phyloP scores from a whole-genome alignment of 2,329 filamentous ascomycete species.

The Penicillium sp. region DNA sequence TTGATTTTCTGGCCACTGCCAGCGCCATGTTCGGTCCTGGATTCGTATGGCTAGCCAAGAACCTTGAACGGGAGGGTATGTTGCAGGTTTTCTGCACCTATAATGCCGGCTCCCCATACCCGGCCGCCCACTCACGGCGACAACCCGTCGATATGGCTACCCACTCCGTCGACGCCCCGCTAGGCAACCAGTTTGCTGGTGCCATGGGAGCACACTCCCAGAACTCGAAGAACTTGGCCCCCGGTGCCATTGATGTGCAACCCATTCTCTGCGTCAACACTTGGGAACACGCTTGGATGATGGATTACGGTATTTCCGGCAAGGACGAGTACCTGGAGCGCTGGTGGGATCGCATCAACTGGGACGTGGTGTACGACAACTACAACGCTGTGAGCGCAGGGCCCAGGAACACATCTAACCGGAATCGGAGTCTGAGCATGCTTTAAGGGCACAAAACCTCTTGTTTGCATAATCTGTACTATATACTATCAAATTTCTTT shows the following conservation, averaged over 20 bases:
- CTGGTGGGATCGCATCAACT: constrained; percentile 89
- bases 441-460: constrained; percentile 17
- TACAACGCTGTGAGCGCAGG: constrained; percentile 32
- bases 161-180: constrained; percentile 29
- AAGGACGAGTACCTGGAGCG: constrained; percentile 69
- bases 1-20: constrained; percentile 74
- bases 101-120: constrained; percentile 81
- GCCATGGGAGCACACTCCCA: constrained; percentile 32
- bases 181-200: constrained; percentile 35
- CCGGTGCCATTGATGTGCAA: constrained; percentile 50
- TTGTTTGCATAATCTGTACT: constrained; percentile 24
- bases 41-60: constrained; percentile 88
- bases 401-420: constrained; percentile 16
- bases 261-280: constrained; percentile 89
- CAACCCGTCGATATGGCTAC: constrained; percentile 49
- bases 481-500: constrained; percentile 23
- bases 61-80: constrained; percentile 42
- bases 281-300: constrained; percentile 90
- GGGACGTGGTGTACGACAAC: constrained; percentile 61
- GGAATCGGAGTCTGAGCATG: constrained; percentile 26
- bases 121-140: constrained; percentile 73
- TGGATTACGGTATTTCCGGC: constrained; percentile 69
- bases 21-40: constrained; percentile 92
- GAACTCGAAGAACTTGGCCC: constrained; percentile 35
- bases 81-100: constrained; percentile 77